Conservation (phyloP, 139 green algal genomes). For the Chlorella sp. region DNA sequence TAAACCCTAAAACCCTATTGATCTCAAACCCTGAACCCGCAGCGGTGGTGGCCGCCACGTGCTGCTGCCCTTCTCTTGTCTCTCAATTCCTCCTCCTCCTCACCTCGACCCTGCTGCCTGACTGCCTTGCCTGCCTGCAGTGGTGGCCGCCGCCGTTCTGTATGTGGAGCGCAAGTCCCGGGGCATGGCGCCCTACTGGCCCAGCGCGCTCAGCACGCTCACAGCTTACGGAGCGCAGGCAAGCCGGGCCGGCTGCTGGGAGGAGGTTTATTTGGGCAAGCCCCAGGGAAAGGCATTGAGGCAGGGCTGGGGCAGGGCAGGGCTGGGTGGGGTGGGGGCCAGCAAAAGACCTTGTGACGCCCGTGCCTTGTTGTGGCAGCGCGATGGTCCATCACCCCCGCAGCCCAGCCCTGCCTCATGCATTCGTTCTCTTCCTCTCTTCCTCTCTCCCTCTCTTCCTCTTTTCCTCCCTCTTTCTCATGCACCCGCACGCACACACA, state of each 20-base stretch:
- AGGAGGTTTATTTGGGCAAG: too few species aligned
- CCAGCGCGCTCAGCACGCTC: constrained; percentile 20
- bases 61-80: too few species aligned
- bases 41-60: too few species aligned
- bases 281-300: too few species aligned
- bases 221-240: constrained; percentile 19
- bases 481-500: too few species aligned
- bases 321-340: neutral
- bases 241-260: neutral
- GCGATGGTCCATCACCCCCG: too few species aligned
- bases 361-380: neutral
- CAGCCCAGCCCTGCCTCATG: too few species aligned
- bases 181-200: constrained; percentile 39
- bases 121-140: neutral
- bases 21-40: too few species aligned
- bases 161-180: constrained; percentile 17
- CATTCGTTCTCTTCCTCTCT: neutral
- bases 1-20: too few species aligned
- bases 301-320: neutral
- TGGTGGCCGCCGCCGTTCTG: constrained; percentile 40
- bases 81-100: too few species aligned
- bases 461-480: too few species aligned
- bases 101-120: too few species aligned
- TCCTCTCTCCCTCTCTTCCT: neutral
- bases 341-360: neutral